Base-by-base conservation (phyloP, 2,329 filamentous ascomycete genomes). In the Pseudogymnoascus sp. region DNA sequence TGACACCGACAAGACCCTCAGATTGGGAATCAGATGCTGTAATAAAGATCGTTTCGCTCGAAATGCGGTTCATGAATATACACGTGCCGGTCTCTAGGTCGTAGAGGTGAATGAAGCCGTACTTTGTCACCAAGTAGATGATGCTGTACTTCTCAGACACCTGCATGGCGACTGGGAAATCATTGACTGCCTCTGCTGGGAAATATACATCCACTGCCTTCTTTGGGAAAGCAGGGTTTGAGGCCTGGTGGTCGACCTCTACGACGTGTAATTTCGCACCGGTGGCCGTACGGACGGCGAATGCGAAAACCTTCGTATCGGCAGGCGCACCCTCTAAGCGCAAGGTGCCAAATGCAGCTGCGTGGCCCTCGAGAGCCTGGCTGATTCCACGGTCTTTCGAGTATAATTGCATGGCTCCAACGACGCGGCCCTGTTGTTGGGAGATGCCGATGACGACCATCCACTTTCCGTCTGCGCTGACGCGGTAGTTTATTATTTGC, bases 21-120 rank as follows among this genome's bases (percentile, higher is more conserved):
- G 91, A 96, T 21, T 92, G 87, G 62, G 84, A 83, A 74, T 99
- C 95, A 37, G 87, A 80, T 56, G 91, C 89, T 19, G 93, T 97
- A 26, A 93, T 96, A 80, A 99, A 99, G 75, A 99, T 97, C 26
- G 95, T 99, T 75, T 99, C 95, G 80, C 92, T 96, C 35, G 95
- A 99, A 72, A 99, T 99, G 71, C 96, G 89, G 82, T 99, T 99
- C 92, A 99, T 96, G 84, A 97, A 99, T 74, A 99, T 95, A 75
- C 91, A 96, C 11, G 89, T 90, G 64, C 91, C 96, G 6, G 90
- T 95, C 80, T 99, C 96, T 64, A 99, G 86, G 73, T 99, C 96
- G 78, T 99, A 97, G 24, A 99, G 85, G 78, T 99, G 95, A 71
- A 99, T 97, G 79, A 97, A 99, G 62, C 95, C 95, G 73, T 97